Conservation (phyloP, 2,329 filamentous ascomycete genomes). For the Sporothrix humicola region DNA sequence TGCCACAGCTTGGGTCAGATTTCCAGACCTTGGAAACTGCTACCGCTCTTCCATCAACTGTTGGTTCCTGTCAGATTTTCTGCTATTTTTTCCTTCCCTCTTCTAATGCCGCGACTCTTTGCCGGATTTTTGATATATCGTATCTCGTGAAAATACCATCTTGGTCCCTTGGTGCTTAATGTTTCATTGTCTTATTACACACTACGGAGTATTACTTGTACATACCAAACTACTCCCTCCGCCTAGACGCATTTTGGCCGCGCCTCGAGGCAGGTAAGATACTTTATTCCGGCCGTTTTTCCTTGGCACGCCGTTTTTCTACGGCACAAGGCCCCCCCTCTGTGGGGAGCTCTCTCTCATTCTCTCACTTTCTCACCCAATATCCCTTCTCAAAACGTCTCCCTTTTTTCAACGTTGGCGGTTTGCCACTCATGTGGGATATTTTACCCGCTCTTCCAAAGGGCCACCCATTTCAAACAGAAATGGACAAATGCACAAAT, state of each 20-base stretch:
- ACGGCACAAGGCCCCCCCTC: not conserved
- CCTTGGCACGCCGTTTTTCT: not conserved
- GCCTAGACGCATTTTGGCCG: not conserved
- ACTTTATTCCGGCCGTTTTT: not conserved
- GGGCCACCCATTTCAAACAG: not conserved
- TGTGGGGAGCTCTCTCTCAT: not conserved
- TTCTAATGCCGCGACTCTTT: not conserved
- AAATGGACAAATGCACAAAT: not conserved
- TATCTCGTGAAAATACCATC: not conserved
- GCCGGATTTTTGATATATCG: not conserved
- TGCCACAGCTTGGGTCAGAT: not conserved
- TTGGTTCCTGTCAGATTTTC: not conserved
- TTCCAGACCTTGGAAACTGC: not conserved
- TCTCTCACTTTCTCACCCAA: not conserved
- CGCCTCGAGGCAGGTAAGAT: not conserved
- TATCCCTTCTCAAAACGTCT: not conserved
- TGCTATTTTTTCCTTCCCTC: not conserved
- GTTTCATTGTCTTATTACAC: too few species aligned
- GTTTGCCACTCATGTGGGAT: not conserved
- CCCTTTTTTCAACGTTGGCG: not conserved
- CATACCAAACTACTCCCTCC: too few species aligned
- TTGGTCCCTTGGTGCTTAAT: not conserved
- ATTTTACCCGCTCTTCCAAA: not conserved
- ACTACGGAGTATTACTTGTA: too few species aligned
- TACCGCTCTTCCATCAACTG: not conserved